Conservation (phyloP, 2,329 filamentous ascomycete species). For the Huntiella savannae region DNA sequence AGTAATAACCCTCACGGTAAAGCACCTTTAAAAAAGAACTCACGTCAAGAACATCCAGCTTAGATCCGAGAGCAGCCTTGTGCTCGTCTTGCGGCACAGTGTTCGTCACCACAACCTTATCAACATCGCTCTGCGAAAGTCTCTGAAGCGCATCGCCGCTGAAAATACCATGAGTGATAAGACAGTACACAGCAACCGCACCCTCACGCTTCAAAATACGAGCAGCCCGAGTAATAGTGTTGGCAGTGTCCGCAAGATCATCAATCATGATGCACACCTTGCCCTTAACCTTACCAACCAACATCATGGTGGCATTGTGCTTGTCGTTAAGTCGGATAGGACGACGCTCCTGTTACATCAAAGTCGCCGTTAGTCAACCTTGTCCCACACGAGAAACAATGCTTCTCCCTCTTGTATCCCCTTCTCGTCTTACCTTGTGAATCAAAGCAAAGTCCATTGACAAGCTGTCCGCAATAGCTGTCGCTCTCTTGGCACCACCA, state of each 20-base stretch:
- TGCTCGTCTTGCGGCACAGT: conserved; percentile 81
- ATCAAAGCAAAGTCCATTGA: conserved; percentile 94
- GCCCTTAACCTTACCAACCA: conserved; percentile 69
- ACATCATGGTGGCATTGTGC: conserved; percentile 88
- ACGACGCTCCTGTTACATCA: conserved; percentile 50
- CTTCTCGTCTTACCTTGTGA: conserved; percentile 54
- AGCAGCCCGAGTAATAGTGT: conserved; percentile 89
- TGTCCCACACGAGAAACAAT: conserved; percentile 2
- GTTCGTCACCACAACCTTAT: conserved; percentile 91
- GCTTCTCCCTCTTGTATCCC: no score
- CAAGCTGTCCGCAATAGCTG: conserved; percentile 80
- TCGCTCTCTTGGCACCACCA: conserved; percentile 88
- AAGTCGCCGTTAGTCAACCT: conserved; percentile 2
- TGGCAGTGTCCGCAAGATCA: conserved; percentile 86
- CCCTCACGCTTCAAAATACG: conserved; percentile 95
- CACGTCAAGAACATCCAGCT: conserved; percentile 70
- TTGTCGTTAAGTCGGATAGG: conserved; percentile 75
- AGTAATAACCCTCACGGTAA: background rate
- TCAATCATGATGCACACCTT: conserved; percentile 81
- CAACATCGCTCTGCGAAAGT: conserved; percentile 80
- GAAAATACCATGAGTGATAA: conserved; percentile 87
- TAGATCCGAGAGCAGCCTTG: conserved; percentile 51
- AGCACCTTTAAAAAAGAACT: conserved; percentile 8
- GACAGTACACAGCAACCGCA: conserved; percentile 74
- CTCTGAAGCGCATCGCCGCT: conserved; percentile 87